phyloP scores from a whole-genome alignment of 1,284 basidiomycete genomes.

The Marasmius fiardii region DNA sequence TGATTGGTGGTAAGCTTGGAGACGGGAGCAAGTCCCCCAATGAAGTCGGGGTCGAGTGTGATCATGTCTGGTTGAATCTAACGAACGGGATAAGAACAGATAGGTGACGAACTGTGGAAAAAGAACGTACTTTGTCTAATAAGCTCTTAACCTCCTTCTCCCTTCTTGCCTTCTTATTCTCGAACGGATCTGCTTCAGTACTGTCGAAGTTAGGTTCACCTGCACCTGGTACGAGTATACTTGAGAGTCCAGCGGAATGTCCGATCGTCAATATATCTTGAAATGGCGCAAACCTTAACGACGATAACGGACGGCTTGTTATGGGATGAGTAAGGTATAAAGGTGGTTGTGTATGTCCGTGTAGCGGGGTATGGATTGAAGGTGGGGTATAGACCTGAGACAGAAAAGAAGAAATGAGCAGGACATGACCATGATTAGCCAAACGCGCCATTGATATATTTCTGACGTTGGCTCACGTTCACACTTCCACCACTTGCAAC shows the following conservation, averaged over 20 bases:
- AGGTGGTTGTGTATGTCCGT: conserved; percentile 57
- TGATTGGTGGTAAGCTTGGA: conserved; percentile 53
- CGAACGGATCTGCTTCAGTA: conserved; percentile 92
- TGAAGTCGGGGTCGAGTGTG: conserved; percentile 81
- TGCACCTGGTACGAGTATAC: conserved; percentile 85
- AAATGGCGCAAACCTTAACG: conserved; percentile 84
- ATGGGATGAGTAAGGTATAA: conserved; percentile 86
- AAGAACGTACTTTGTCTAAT: conserved; percentile 75
- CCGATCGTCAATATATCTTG: conserved; percentile 87
- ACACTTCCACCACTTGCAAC: conserved; percentile 81
- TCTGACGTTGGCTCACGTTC: conserved; percentile 48
- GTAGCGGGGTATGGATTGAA: conserved; percentile 54
- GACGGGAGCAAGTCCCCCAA: conserved; percentile 69
- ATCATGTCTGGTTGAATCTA: conserved; percentile 94
- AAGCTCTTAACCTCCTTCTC: conserved; percentile 92
- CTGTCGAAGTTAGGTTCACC: conserved; percentile 97
- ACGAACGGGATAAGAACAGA: no score
- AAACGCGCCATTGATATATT: conserved; percentile 19
- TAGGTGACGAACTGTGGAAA: no score
- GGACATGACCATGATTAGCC: neutral
- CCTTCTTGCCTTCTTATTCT: conserved; percentile 76
- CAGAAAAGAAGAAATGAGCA: neutral
- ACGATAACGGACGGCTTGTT: conserved; percentile 63
- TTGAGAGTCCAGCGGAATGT: conserved; percentile 75
- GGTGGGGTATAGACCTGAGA: conserved; percentile 68